Base-by-base conservation (phyloP, 1,139 yeast genomes). In the Saccharomyces hybrid region DNA sequence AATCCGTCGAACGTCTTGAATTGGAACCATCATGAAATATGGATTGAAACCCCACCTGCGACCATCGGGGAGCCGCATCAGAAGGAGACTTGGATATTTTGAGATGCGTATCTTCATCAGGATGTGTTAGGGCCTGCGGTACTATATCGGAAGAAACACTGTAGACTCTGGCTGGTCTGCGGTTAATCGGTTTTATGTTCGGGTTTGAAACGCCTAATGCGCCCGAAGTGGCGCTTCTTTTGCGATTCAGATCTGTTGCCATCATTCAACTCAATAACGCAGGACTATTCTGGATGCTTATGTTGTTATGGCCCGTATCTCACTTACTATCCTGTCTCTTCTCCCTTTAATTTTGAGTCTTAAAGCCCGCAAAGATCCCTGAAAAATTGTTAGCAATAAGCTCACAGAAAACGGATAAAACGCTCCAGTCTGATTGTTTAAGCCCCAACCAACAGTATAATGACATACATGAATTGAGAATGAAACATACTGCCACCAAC, bases 11-110 rank as follows among this genome's bases (percentile, higher is more conserved):
- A 16, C 30, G 57, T 11, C 52, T 28, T 27, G 48, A 23, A 47
- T 34, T 50, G 4, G 48, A 38, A 13, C 48, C 59, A 53, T 47
- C 58, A 49, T 64, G 63, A 28, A 65, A 65, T 16, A 69, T 67
- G 1, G 72, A 69, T 50, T 67, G 71, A 48, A 69, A 68, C 2
- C 71, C 72, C n/a, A 69, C 69, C 34, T 62, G 64, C 1, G 71
- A 64, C 61, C 70, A 60, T 34, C 59, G 61, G 7, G 69, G 70
- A 7, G 60, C 57, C 16, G 50, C 49, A 4, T 23, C 26, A 8
- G 8, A 26, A 9, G 50, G 8, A 49, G 31, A 31, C 50, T 52
- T 26, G 54, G 53, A 57, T n/a, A 32, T 57, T 60, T 5, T 48
- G 46, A 38, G 38, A 49, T 11, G 63, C 57, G 1, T 44, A 46